Conservation (phyloP, 164 flowering plant genomes). For the Brasenia schreberi region DNA sequence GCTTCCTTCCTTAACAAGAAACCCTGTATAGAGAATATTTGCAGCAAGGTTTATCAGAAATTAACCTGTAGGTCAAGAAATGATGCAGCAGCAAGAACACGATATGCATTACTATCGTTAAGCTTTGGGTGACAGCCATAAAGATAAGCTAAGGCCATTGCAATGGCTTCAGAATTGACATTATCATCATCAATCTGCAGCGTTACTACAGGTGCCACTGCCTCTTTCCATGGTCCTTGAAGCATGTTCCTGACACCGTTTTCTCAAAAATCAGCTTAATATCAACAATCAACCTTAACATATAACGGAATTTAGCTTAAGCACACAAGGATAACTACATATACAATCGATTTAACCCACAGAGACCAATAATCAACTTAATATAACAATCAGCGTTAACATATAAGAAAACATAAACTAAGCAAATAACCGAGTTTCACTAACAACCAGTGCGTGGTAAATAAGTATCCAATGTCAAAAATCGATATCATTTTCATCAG, state of each 20-base stretch:
- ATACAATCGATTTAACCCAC: no score
- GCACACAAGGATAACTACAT: no score
- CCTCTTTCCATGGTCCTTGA: slow-evolving; percentile 97
- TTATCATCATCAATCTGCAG: slow-evolving; percentile 85
- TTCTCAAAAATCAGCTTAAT: background rate
- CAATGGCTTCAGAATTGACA: slow-evolving; percentile 77
- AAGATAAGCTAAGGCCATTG: slow-evolving; percentile 80
- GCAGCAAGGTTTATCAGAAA: background rate
- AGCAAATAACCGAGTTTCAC: no score
- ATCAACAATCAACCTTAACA: background rate
- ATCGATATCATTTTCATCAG: no score
- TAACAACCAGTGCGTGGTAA: no score
- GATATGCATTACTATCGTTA: slow-evolving; percentile 82
- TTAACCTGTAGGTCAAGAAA: slow-evolving; percentile 95
- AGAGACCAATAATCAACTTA: no score
- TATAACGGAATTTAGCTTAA: no score
- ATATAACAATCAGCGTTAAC: no score
- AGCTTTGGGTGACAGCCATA: slow-evolving; percentile 93
- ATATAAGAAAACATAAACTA: no score
- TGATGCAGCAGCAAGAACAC: slow-evolving; percentile 97
- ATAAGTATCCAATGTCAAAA: no score
- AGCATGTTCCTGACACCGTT: slow-evolving; percentile 81
- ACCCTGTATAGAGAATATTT: background rate
- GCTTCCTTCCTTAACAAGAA: background rate
- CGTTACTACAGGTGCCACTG: slow-evolving; percentile 56